Evolutionary conservation across 345 rosid species (phyloP), one percentile per base, ranked within the genome.

Genomic region (Chamaenerion angustifolium): DNA sequence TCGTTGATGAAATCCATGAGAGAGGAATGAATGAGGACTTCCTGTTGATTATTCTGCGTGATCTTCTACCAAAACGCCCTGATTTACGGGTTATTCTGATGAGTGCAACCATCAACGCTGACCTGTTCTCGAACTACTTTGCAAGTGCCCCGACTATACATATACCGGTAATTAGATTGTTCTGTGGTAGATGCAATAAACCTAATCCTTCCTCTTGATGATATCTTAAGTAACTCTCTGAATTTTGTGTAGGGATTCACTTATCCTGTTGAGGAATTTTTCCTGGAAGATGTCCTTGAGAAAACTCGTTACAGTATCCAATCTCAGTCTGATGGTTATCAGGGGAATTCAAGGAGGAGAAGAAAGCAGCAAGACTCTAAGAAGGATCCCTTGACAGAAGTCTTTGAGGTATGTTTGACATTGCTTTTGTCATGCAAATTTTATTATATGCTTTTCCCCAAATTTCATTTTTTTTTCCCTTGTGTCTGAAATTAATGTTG

Each of bases 21-120:
- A 79, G 98, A 72, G 98, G 98, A 72, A 81, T 90, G 81, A 81
- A 90, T 59, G 98, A 90, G 61, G 96, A 90, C 76, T 90, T 90
- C 59, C 73, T 90, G 15, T 61, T 86, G 51, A 90, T 90, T 62
- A 90, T 90, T 65, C 68, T 86, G 62, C 80, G 77, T 6, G 96
- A 90, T 61, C 95, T 90, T 54, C 92, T 90, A 56, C 98, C 95
- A 47, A 82, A 69, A 23, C 94, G 95, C 50, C 98, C 93, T 13
- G 85, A 83, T 68, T 69, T 90, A 48, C 87, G 82, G 45, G 75
- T 90, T 62, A 69, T 83, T 73, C 64, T 90, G 62, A 90, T 86
- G 96, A 90, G 98, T 65, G 96, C 98, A 42, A 86, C 98, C 25
- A 81, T 90, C 56, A 90, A 86, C 67, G 98, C 98, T 17, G 84